Base-by-base conservation (phyloP, 441 rosid species). In the Gossypium lobatum region DNA sequence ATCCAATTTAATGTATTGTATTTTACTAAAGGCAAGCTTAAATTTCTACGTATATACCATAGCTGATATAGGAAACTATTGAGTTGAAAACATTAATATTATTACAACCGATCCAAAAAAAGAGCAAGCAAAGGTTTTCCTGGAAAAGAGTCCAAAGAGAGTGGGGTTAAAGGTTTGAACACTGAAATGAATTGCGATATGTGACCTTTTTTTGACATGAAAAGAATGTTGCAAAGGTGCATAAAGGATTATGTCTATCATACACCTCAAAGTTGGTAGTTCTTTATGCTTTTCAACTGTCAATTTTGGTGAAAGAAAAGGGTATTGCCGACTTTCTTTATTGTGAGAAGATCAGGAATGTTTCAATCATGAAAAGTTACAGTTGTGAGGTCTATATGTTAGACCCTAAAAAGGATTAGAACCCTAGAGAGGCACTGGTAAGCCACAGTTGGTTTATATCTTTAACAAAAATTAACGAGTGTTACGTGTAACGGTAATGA, bases 241-340 rank as follows among this genome's bases (percentile, higher is more conserved):
- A 54, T 18, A 34, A 18, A 54, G 13, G 28, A 23, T 10, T 1
- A 13, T 23, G 4, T 31, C 1, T 42, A 42, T 5, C 1, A 4
- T 42, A 52, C 42, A 18, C 28, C 42, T 52, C 69, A 64, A 39
- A 28, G 48, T 10, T 10, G 42, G 4, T 50, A 26, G 45, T 20
- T 79, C 66, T 57, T 31, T 52, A 42, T 39, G 20, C 9, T 66
- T 53, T 58, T 45, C 21, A 69, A 69, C 45, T 20, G 80, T 70
- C 78, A 64, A 58, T 25, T 76, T 76, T 55, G 37, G 18, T 3
- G 63, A 52, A 72, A 69, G n/a, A 31, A 45, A 72, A 34, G 72
- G 21, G 25, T 71, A 1, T 23, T 50, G 48, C 50, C n/a, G n/a
- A 76, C 71, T 42, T 54, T 0, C 13, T 16, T 60, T 13, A 11